Evolutionary conservation across 331 rosid genomes (phyloP), one percentile per base, ranked within the genome.

Genomic region (Prunus yedoensis): DNA sequence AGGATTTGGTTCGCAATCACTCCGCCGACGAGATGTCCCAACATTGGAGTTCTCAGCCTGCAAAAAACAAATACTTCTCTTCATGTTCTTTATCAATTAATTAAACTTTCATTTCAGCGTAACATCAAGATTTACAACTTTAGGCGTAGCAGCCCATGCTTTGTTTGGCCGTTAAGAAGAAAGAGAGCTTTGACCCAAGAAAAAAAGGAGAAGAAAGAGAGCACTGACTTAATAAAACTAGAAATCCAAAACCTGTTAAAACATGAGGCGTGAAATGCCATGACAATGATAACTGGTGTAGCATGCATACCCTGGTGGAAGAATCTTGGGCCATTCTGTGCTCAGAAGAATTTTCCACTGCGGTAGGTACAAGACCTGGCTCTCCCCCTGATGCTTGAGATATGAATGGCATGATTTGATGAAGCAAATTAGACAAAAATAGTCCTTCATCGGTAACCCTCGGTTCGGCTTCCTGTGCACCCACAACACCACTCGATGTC

Each of bases 391-490:
- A 52, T 76, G 82, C 93, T 80, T 81, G 91, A 67, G 97, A 85
- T 74, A 93, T 72, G 63, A 85, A 46, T 27, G 99, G 99, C 85
- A 95, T 89, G 80, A 95, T 84, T 77, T 86, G 91, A 2, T 80
- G 97, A 76, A 95, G 96, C 57, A 95, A 13, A 77, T 84, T 89
- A 58, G 97, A 95, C 80, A 92, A 82, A 78, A 89, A 91, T 69
- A 89, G 45, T 83, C 96, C 99, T 87, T 92, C 97, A 10, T 89
- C 92, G 43, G 80, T 83, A 60, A 75, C 89, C 70, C 86, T 78
- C 14, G 90, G 87, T 77, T 88, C 97, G 76, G 97, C 85, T 80
- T 87, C 96, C 6, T 83, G 84, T 70, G 77, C 82, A 70, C 54
- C 76, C 56, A 74, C 75, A 75, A 74, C 81, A 69, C 61, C 86